These are phyloP conservation scores for Exophiala dermatitidis DNA, from an alignment of 2,329 filamentous ascomycete species.

Conservation along the genomic window DNA sequence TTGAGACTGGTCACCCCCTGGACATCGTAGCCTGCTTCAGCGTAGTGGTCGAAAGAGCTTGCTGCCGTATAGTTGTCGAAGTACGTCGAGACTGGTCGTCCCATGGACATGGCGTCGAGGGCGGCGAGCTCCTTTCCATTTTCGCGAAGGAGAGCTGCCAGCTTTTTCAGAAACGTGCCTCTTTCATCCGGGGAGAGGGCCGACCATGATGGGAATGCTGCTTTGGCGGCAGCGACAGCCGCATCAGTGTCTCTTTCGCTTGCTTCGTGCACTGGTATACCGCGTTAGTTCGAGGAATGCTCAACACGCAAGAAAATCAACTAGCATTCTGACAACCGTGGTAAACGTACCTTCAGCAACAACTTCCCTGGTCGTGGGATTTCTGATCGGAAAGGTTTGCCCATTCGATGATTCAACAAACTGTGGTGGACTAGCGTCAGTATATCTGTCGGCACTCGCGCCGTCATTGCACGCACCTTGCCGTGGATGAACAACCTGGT, in stretches of 20 bases:
- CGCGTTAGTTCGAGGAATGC: too few species aligned
- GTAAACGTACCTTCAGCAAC: conserved; percentile 27
- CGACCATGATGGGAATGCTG: conserved; percentile 35
- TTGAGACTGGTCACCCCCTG: conserved; percentile 21
- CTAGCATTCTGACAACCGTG: too few species aligned
- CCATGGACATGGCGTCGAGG: conserved; percentile 35
- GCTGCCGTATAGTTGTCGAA: conserved; percentile 16
- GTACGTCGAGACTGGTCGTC: conserved; percentile 28
- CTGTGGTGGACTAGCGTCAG: conserved; percentile 12
- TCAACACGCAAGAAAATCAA: too few species aligned
- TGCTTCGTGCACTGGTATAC: conserved; percentile 31
- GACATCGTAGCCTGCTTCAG: conserved; percentile 25
- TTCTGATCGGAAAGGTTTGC: conserved; percentile 31
- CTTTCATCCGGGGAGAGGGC: conserved; percentile 32
- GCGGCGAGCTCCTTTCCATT: conserved; percentile 30
- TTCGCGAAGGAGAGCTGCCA: conserved; percentile 31
- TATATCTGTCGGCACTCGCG: neutral
- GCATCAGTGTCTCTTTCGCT: conserved; percentile 31
- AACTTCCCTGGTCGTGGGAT: conserved; percentile 30
- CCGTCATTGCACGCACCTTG: conserved; percentile 23
- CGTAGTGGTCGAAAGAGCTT: conserved; percentile 17
- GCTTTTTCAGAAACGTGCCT: conserved; percentile 31
- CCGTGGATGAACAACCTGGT: conserved; percentile 33
- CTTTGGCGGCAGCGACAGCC: conserved; percentile 35
- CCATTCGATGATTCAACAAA: conserved; percentile 29